Conservation (phyloP, 2,329 filamentous ascomycete species). For the Nigrograna mackinnonii region DNA sequence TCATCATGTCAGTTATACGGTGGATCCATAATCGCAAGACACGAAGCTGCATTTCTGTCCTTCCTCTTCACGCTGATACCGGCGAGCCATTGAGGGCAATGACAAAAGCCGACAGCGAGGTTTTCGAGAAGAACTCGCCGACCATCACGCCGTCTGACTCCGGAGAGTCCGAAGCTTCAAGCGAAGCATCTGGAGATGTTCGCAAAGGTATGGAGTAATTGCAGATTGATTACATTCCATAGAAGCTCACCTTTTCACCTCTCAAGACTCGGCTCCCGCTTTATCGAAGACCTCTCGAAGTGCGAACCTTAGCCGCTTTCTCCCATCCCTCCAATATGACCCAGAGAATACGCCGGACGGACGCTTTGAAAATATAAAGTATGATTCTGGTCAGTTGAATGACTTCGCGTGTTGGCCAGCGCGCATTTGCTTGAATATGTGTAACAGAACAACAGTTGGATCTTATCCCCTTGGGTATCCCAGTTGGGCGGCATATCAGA, state of each 20-base stretch:
- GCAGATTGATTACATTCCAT: not conserved
- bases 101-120: not conserved
- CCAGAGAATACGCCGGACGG: not conserved
- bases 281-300: too few relatives aligned
- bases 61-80: not conserved
- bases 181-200: too few relatives aligned
- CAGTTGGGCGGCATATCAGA: slow-evolving; percentile 8
- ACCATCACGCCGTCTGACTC: not conserved
- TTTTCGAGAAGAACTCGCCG: not conserved
- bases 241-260: not conserved
- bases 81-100: not conserved
- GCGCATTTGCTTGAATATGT: not conserved
- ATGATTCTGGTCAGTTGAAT: slow-evolving; percentile 6
- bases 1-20: too few relatives aligned
- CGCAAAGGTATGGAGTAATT: too few relatives aligned
- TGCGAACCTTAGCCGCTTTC: too few relatives aligned
- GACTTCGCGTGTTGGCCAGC: not conserved
- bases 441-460: slow-evolving; percentile 2
- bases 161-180: not conserved
- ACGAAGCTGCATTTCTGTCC: not conserved
- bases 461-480: slow-evolving; percentile 11
- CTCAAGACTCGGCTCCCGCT: too few relatives aligned
- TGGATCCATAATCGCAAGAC: not conserved
- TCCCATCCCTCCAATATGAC: not conserved
- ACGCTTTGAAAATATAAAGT: slow-evolving; percentile 1